Evolutionary conservation across 2,329 filamentous ascomycete genomes (phyloP), one percentile per base, ranked within the genome.

Genomic region (Aspergillaceae sp.): DNA sequence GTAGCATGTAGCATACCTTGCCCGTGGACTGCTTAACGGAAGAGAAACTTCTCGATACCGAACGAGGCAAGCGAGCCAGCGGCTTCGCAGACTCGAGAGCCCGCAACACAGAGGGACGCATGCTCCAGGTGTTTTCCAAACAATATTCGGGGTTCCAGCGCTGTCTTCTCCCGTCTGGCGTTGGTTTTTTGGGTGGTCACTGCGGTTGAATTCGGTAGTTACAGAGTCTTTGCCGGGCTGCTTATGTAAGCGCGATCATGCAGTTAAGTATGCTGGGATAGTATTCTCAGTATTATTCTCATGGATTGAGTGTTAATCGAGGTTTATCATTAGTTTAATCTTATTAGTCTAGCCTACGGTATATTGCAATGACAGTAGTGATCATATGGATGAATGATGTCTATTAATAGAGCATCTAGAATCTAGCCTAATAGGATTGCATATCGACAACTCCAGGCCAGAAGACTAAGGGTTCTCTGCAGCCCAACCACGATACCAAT

Each of bases 401-500:
- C 19, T 19, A 19, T 19, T 19, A 19, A 19, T 19, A 19, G 19
- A 19, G 19, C 19, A 19, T 19, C 19, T 19, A 19, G 19, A 19
- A 19, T 19, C 19, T 19, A 19, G 19, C 2, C 19, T 19, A 19
- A 19, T 19, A 19, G 19, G 19, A 19, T 19, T 19, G 19, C 19
- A 19, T 19, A 19, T 19, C 19, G 19, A 19, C 19, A 19, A 19
- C 19, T 19, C 19, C 19, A 19, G 19, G 19, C 19, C 19, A 19
- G 19, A 19, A 19, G 19, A 19, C 19, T 44, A 66, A n/a, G 57
- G 50, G 37, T 84, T 72, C 43, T 70, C 69, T 51, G 66, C 70
- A 8, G 84, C 79, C 91, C 91, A 97, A 30, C 76, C 70, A 53
- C 80, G 77, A 67, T 96, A 97, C 86, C 88, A 97, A 36, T 87